Evolutionary conservation across 371 early-diverging fungal species (phyloP).

Genomic region (Conidiobolus incongruus): DNA sequence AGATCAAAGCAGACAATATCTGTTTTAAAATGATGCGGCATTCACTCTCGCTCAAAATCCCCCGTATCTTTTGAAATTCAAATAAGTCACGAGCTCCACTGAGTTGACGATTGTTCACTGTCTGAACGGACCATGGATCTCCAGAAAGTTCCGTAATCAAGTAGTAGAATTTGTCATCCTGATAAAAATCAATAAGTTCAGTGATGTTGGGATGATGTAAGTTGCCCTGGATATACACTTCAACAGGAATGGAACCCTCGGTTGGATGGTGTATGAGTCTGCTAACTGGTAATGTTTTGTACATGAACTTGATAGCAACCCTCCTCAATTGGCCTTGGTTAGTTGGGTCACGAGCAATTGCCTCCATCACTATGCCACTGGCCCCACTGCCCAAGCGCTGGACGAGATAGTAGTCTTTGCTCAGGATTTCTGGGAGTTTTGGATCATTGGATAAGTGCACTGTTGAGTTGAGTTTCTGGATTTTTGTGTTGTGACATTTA

Average conservation of each 20-base stretch:
- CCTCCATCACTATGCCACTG: too few species aligned
- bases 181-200: slow-evolving; percentile 32
- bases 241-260: slow-evolving; percentile 43
- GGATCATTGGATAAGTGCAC: too few species aligned
- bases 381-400: too few species aligned
- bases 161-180: slow-evolving; percentile 38
- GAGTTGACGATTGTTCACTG: too few species aligned
- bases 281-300: slow-evolving; percentile 28
- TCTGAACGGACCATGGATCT: slow-evolving; percentile 23
- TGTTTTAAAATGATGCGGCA: not conserved
- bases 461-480: too few species aligned
- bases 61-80: slow-evolving; percentile 37
- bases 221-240: slow-evolving; percentile 42
- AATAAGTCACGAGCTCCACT: slow-evolving; percentile 16
- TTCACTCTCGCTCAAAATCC: not conserved
- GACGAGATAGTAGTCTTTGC: too few species aligned
- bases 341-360: too few species aligned
- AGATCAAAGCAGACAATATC: not conserved
- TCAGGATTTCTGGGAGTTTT: too few species aligned
- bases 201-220: slow-evolving; percentile 43
- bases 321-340: not conserved
- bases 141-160: slow-evolving; percentile 65
- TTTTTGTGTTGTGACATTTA: too few species aligned
- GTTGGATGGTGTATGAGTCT: slow-evolving; percentile 31
- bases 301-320: slow-evolving; percentile 63